Evolutionary conservation across 139 green algal species (phyloP).

Genomic region (Coccomyxa sp.): DNA sequence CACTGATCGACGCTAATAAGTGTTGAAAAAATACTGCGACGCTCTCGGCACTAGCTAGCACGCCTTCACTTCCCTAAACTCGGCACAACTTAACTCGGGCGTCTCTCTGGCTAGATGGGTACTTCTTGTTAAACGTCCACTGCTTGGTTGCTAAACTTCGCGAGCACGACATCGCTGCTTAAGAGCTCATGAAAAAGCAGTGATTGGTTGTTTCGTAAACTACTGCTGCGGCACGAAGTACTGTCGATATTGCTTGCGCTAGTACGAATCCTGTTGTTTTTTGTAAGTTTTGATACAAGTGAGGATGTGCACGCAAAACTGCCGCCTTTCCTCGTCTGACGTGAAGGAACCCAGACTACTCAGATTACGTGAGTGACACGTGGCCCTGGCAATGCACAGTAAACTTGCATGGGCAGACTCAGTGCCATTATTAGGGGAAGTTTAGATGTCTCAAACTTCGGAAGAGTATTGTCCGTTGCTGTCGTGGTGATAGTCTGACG

Average conservation of each 20-base stretch:
- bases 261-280: not conserved
- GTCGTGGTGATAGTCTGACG: no score
- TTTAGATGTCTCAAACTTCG: no score
- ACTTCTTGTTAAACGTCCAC: conserved; percentile 26
- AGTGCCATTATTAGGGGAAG: no score
- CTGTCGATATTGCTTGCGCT: not conserved
- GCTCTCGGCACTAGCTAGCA: no score
- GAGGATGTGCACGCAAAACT: no score
- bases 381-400: no score
- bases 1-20: no score
- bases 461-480: no score
- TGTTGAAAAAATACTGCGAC: not conserved
- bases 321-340: no score
- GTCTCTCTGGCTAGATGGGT: conserved; percentile 11
- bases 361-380: no score
- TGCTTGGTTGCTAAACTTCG: conserved; percentile 1
- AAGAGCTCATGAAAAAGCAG: not conserved
- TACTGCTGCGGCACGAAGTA: not conserved
- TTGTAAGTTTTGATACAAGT: not conserved
- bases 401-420: no score
- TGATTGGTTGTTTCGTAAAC: not conserved
- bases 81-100: not conserved
- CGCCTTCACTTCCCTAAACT: not conserved
- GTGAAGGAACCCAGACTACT: no score
- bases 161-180: not conserved